Base-by-base conservation (phyloP, 495 filamentous ascomycete genomes). In the Xylaria castorea region DNA sequence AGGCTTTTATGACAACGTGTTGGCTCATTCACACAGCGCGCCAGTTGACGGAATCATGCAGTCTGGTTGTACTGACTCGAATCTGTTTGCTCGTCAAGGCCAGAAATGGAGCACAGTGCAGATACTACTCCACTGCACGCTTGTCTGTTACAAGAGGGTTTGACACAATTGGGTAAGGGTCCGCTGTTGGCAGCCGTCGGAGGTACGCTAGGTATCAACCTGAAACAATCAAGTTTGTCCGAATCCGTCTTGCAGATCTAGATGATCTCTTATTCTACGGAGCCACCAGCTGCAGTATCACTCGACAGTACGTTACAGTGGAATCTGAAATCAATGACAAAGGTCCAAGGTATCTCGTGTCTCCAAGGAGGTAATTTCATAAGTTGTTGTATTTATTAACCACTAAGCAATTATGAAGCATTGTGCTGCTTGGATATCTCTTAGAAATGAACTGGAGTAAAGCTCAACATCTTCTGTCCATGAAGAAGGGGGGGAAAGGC, bases 231-330 rank as follows among this genome's bases (percentile, higher is more conserved):
- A 34, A 44, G 50, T 55, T 57, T 68, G n/a, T 25, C 66, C 30
- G 66, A 30, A 57, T 68, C 40, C 6, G 66, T 27, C 66, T 44
- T 27, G 51, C 22, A 57, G 48, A 57, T 55, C 48, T 40, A 18
- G 68, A 12, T 51, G 58, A 70, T 70, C 58, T 70, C 68, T 70
- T 63, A 22, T 63, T 55, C 27, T 42, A 32, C 53, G 66, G 66
- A 69, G 66, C 25, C 40, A 68, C 51, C 36, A 51, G 36, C 25
- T 38, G 51, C 32, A 30, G 66, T 57, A 38, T 30, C 36, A 55
- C 36, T 30, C 14, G 34, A 44, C 9, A 42, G 30, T 34, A 44
- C 48, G 32, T 12, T 30, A 32, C 40, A 46, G 32, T 46, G 22
- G 9, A 46, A 57, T 30, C 40, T 60, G 27, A 36, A 11, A 46